A percentile compares a stretch with the other conserved stretches of the same genome.
Conservation (phyloP, 164 flowering plant species). For the Berberis thunbergii region DNA sequence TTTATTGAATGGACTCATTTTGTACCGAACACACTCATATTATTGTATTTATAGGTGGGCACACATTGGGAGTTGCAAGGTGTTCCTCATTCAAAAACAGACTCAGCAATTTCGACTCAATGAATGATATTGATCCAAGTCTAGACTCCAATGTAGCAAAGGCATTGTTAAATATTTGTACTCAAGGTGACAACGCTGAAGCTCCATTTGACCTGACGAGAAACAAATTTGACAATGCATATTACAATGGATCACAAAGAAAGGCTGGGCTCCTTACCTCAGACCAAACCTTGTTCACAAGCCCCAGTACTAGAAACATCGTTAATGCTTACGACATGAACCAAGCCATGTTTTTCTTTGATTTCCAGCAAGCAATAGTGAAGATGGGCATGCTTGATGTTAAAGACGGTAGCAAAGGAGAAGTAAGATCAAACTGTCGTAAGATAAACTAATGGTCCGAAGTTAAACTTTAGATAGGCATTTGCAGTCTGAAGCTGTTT, state of each 20-base stretch:
- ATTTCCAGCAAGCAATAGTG: conserved; percentile 66
- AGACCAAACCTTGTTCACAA: conserved; percentile 50
- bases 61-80: conserved; percentile 80
- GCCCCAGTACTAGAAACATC: conserved; percentile 35
- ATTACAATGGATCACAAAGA: conserved; percentile 36
- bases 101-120: conserved; percentile 34
- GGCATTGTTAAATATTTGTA: conserved; percentile 48
- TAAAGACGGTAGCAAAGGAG: conserved; percentile 56
- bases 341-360: conserved; percentile 69
- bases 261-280: conserved; percentile 60
- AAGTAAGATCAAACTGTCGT: conserved; percentile 57
- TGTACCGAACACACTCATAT: neutral
- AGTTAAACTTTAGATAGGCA: no score
- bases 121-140: conserved; percentile 39
- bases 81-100: conserved; percentile 82
- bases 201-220: conserved; percentile 52
- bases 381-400: conserved; percentile 77
- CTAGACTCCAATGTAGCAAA: conserved; percentile 40
- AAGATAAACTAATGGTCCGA: conserved; percentile 25
- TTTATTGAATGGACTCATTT: neutral
- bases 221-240: conserved; percentile 56
- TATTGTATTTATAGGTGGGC: conserved; percentile 36
- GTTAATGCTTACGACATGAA: conserved; percentile 65
- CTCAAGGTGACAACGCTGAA: conserved; percentile 54
- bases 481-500: no score